phyloP scores from a whole-genome alignment of 129 eudicot species.

The Escallonia rubra region DNA sequence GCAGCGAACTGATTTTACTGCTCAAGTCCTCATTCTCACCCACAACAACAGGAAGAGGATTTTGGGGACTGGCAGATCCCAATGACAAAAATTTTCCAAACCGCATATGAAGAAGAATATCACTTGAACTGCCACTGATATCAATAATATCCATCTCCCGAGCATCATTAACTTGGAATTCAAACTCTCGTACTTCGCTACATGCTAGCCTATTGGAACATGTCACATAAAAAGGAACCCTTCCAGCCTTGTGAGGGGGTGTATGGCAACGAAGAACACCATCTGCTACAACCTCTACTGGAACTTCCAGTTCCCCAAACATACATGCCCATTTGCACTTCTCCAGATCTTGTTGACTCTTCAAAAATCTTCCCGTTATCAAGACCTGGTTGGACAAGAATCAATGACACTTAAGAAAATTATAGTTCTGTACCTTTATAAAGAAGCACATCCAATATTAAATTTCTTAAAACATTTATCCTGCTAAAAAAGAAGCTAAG shows the following conservation, averaged over 20 bases:
- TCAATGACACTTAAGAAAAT: neutral
- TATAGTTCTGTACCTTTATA: neutral
- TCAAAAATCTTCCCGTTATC: slow-evolving; percentile 75
- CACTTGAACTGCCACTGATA: slow-evolving; percentile 33
- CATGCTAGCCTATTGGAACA: slow-evolving; percentile 94
- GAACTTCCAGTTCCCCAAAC: slow-evolving; percentile 99
- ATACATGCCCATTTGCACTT: slow-evolving; percentile 88
- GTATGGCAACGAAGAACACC: slow-evolving; percentile 88
- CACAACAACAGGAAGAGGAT: slow-evolving; percentile 20
- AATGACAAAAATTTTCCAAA: slow-evolving; percentile 59
- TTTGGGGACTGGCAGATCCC: slow-evolving; percentile 29
- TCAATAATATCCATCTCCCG: slow-evolving; percentile 31
- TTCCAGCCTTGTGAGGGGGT: slow-evolving; percentile 68
- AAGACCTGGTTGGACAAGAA: slow-evolving; percentile 42
- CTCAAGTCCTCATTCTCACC: slow-evolving; percentile 34
- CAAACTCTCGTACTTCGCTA: slow-evolving; percentile 96
- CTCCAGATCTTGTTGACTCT: slow-evolving; percentile 62
- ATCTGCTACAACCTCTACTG: slow-evolving; percentile 71
- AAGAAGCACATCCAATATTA: neutral
- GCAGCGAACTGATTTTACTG: slow-evolving; percentile 40
- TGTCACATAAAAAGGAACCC: slow-evolving; percentile 86
- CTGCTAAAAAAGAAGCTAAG: neutral
- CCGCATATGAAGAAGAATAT: slow-evolving; percentile 51
- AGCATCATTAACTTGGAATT: slow-evolving; percentile 40
- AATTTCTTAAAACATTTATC: neutral